These are phyloP conservation scores for Nemania serpens DNA, from an alignment of 2,329 filamentous ascomycete genomes.

Conservation along the genomic window DNA sequence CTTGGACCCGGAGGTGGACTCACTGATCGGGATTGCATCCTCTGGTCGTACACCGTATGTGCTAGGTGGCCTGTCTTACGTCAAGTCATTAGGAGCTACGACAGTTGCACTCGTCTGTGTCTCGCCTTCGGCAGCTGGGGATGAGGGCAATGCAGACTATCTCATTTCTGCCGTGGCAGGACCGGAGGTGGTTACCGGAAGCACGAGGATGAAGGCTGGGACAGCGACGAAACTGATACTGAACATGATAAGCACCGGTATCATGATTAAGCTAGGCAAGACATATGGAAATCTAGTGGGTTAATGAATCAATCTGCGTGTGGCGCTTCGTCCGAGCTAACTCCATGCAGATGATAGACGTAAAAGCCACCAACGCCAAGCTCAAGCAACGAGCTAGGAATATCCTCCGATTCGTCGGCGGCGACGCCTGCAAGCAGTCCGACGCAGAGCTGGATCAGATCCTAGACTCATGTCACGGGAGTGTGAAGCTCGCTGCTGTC, in stretches of 20 bases:
- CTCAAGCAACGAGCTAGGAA: conserved; percentile 23
- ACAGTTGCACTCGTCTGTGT: conserved; percentile 23
- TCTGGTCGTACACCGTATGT: conserved; percentile 24
- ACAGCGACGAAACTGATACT: conserved; percentile 22
- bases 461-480: conserved; percentile 12
- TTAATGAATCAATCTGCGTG: not conserved
- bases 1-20: conserved; percentile 18
- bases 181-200: conserved; percentile 21
- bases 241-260: conserved; percentile 24
- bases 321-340: not conserved
- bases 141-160: conserved; percentile 21
- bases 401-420: conserved; percentile 14
- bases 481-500: conserved; percentile 19
- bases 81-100: conserved; percentile 10
- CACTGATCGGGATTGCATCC: conserved; percentile 20
- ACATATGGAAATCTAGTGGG: conserved; percentile 20
- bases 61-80: conserved; percentile 18
- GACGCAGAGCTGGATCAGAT: conserved; percentile 14
- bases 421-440: conserved; percentile 12
- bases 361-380: conserved; percentile 23
- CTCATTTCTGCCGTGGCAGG: conserved; percentile 18
- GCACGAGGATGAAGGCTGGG: conserved; percentile 26
- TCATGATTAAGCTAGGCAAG: conserved; percentile 25
- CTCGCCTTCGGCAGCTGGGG: conserved; percentile 10
- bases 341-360: conserved; percentile 20